Evolutionary conservation across 176 grass and related monocot species (phyloP).

Genomic region (Juncus effusus): DNA sequence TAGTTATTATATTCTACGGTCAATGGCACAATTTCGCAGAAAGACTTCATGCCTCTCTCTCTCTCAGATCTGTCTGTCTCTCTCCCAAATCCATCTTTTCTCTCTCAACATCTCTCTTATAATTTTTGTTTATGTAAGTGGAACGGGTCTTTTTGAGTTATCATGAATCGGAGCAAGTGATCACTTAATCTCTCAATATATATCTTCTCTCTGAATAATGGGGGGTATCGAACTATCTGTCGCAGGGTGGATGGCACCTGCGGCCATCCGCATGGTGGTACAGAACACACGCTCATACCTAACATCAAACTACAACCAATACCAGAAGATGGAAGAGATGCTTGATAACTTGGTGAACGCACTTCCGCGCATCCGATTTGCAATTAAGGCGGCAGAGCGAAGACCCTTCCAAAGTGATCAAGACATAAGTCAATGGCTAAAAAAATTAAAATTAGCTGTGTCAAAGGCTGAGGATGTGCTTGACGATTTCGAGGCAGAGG

Average conservation of each 20-base stretch:
- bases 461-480: too few species aligned
- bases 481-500: too few species aligned
- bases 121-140: too few species aligned
- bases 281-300: neutral
- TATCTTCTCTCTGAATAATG: neutral
- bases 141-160: too few species aligned
- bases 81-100: too few species aligned
- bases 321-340: slow-evolving; percentile 1
- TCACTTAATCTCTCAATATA: too few species aligned
- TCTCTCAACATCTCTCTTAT: too few species aligned
- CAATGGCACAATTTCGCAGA: too few species aligned
- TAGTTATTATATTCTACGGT: too few species aligned
- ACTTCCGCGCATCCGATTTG: slow-evolving; percentile 5
- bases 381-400: slow-evolving; percentile 7
- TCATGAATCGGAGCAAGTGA: too few species aligned
- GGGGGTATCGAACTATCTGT: neutral
- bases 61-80: too few species aligned
- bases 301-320: neutral
- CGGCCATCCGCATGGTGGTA: neutral
- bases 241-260: neutral
- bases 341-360: neutral
- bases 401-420: neutral
- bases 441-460: neutral
- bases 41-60: too few species aligned
- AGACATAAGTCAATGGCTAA: neutral